Evolutionary conservation across 371 early-diverging fungal genomes (phyloP).

Genomic region (Mucor circinelloides): DNA sequence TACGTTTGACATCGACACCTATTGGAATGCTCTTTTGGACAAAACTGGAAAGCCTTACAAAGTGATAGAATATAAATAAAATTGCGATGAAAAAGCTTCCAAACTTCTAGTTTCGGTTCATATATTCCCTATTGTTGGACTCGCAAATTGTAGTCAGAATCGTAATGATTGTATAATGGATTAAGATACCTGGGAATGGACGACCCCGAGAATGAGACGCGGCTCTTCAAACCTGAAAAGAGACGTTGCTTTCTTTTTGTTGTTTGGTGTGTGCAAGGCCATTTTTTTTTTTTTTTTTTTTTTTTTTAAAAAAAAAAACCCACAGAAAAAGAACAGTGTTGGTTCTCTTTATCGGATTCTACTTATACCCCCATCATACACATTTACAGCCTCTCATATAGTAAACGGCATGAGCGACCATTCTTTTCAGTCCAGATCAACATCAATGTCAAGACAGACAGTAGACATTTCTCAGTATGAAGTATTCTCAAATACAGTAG

Average conservation of each 20-base stretch:
- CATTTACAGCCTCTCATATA: background rate
- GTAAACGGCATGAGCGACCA: background rate
- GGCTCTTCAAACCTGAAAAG: too few relatives aligned
- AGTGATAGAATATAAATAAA: slow-evolving; percentile 33
- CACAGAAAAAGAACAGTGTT: background rate
- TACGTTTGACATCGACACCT: slow-evolving; percentile 53
- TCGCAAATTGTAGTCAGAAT: too few relatives aligned
- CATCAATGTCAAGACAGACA: background rate
- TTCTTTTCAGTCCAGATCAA: background rate
- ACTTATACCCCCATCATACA: background rate
- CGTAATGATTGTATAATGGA: too few relatives aligned
- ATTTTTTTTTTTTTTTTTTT: too few relatives aligned
- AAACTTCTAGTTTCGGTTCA: too few relatives aligned
- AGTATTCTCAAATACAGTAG: background rate
- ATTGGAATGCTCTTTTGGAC: slow-evolving; percentile 49
- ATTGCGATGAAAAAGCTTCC: too few relatives aligned
- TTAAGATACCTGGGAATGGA: too few relatives aligned
- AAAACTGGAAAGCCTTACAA: slow-evolving; percentile 30
- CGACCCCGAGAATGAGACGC: too few relatives aligned
- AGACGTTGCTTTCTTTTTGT: too few relatives aligned
- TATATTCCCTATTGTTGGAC: too few relatives aligned
- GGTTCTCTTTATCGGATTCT: background rate
- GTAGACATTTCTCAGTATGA: background rate
- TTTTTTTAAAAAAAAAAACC: too few relatives aligned
- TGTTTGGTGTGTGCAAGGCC: background rate